Evolutionary conservation across 2,329 filamentous ascomycete genomes (phyloP), one percentile per base, ranked within the genome.

Genomic region (Stagonosporopsis tanaceti): DNA sequence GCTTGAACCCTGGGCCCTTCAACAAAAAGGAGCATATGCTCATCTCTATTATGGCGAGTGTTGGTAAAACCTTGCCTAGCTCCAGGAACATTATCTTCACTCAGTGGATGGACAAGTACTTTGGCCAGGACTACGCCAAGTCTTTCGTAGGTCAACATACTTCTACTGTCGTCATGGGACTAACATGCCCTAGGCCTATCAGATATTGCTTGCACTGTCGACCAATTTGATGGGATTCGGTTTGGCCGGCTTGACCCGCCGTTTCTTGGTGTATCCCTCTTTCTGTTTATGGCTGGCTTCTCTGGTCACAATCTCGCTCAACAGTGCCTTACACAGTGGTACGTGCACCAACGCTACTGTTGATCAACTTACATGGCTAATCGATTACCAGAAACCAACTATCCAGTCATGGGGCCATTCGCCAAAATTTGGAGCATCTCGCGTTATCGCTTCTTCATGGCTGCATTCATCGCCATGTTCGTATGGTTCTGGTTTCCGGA

Each of bases 401-500:
- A 35, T 9, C 46, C 47, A 1, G 52, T 57, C 2, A 42, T 28
- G 11, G 53, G 48, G 1, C 54, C 54, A 4, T 57, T 57, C 37
- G 39, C 45, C 8, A 25, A 48, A 5, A 44, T 57, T 42, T 60
- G 42, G 24, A 57, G 4, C 25, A 48, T 62, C 3, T 62, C 63
- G 3, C 56, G 61, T 12, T 60, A 62, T 20, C 48, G 46, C 12
- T 81, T 84, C 63, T 84, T 84, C 66, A 47, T 77, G 25, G 57
- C 79, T 4, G 69, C 74, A 0, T 82, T 81, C 37, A 63, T 61
- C 1, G 76, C 70, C 57, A 84, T 84, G 78, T 84, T 84, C 47
- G 52, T 81, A 3, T 85, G 78, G 65, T 84, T 81, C 60, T 84
- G 80, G 80, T 73, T 85, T 39, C 83, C 82, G 0, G 78, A 80